Evolutionary conservation across 164 flowering plant genomes (phyloP).

Genomic region (Paratinospora sagittata): DNA sequence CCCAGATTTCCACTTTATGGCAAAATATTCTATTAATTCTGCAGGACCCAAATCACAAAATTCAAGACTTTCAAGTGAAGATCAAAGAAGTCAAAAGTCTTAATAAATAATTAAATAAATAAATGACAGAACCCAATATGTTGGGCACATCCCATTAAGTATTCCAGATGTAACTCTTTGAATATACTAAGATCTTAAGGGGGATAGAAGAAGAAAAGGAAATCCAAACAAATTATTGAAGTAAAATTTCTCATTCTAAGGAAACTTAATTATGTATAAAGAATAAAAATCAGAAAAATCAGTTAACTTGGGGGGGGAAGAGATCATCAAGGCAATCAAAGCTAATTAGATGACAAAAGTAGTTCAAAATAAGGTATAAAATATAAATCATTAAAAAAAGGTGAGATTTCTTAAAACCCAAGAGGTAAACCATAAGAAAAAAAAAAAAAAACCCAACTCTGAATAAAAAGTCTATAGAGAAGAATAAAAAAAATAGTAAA

Average conservation of each 20-base stretch:
- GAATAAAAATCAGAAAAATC: not conserved
- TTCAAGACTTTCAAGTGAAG: not conserved
- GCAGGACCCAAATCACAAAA: constrained; percentile 14
- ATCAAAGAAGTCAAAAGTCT: not conserved
- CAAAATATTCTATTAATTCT: constrained; percentile 22
- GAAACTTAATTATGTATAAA: not conserved
- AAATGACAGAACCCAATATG: no score
- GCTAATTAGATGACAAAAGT: not conserved
- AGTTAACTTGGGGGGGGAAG: not conserved
- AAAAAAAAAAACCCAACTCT: not conserved
- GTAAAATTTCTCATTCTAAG: not conserved
- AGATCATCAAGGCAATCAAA: not conserved
- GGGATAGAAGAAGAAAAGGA: no score
- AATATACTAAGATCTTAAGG: no score
- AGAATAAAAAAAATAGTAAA: not conserved
- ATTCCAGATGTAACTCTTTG: no score
- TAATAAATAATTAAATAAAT: not conserved
- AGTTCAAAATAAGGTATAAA: no score
- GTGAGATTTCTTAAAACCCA: not conserved
- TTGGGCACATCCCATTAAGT: no score
- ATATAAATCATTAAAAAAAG: not conserved
- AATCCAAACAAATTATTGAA: not conserved
- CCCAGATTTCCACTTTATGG: constrained; percentile 14
- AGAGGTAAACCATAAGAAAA: not conserved
- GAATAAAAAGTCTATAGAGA: not conserved